phyloP scores from a whole-genome alignment of 2,329 filamentous ascomycete genomes.

The Exophiala sideris region DNA sequence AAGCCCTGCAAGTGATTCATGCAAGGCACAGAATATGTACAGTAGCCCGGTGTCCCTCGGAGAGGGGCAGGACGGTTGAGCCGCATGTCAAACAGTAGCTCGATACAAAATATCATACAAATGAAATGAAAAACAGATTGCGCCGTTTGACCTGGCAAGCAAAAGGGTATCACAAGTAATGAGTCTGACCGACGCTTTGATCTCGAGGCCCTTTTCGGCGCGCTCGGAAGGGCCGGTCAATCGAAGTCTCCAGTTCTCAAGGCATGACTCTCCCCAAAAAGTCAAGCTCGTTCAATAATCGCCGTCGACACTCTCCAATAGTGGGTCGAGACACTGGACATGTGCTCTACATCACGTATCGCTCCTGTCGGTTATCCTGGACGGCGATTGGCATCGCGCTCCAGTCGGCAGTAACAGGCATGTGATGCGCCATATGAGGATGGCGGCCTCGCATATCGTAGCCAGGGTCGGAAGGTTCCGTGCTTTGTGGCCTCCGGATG shows the following conservation, averaged over 20 bases:
- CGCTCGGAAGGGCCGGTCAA: conserved; percentile 13
- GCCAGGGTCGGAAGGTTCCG: conserved; percentile 58
- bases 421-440: conserved; percentile 20
- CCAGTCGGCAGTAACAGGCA: conserved; percentile 25
- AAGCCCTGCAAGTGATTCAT: background rate
- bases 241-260: background rate
- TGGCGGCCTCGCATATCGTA: conserved; percentile 58
- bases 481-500: conserved; percentile 70
- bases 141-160: background rate
- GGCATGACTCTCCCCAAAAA: background rate
- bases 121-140: background rate
- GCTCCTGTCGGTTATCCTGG: conserved; percentile 26
- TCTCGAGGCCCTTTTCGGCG: conserved; percentile 1
- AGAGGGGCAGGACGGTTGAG: background rate
- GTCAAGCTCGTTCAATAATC: conserved; percentile 1
- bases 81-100: background rate
- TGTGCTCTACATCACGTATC: conserved; percentile 21
- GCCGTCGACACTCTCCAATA: background rate
- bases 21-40: conserved; percentile 3
- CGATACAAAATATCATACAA: conserved; percentile 11
- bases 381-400: conserved; percentile 20
- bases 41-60: background rate
- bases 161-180: conserved; percentile 7
- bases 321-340: conserved; percentile 4
- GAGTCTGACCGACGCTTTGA: background rate